phyloP scores from a whole-genome alignment of 2,329 filamentous ascomycete species.

The Trichoderma koningii region DNA sequence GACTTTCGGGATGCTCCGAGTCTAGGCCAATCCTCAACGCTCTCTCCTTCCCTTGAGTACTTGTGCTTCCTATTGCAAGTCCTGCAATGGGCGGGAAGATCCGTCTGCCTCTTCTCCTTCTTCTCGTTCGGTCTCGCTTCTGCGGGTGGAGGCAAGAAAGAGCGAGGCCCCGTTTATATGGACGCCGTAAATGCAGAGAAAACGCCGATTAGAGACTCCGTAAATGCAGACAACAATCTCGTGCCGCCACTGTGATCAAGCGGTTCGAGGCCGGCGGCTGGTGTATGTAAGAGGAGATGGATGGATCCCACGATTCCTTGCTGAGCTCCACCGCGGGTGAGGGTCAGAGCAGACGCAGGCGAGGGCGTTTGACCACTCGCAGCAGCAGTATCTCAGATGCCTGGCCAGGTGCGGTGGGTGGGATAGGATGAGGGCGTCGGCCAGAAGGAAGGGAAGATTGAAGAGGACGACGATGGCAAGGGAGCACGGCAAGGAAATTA shows the following conservation, averaged over 20 bases:
- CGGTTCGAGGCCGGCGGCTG: background rate
- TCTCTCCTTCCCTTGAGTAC: background rate
- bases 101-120: background rate
- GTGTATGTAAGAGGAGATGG: background rate
- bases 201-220: background rate
- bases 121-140: slow-evolving; percentile 1
- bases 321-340: slow-evolving; percentile 5
- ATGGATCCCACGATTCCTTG: background rate
- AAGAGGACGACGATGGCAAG: too few relatives aligned
- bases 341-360: background rate
- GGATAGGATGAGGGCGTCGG: background rate
- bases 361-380: background rate
- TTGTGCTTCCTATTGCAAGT: background rate
- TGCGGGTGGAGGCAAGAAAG: slow-evolving; percentile 10
- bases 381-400: too few relatives aligned
- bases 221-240: background rate
- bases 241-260: slow-evolving; percentile 13
- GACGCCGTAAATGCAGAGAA: slow-evolving; percentile 5
- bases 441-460: too few relatives aligned
- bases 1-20: slow-evolving; percentile 1
- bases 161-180: background rate
- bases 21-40: background rate
- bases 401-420: background rate
- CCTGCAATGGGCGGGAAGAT: background rate
- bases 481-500: background rate